Percentiles rank a stretch among this genome's conserved stretches.
Conservation (phyloP, 2,329 filamentous ascomycete genomes). For the Passalora sequoiae region DNA sequence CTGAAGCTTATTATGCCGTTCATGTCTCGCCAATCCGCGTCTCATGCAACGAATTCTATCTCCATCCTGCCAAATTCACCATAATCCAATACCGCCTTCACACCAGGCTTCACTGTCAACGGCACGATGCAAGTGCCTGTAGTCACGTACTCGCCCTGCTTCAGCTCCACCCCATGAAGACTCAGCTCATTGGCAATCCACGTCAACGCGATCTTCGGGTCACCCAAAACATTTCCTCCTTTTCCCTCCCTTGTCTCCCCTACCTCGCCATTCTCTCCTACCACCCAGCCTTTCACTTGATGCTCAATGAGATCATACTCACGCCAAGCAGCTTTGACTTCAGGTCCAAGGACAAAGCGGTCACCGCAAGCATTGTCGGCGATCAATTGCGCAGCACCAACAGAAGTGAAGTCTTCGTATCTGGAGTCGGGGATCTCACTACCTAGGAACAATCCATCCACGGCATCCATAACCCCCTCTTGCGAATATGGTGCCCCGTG, state of each 20-base stretch:
- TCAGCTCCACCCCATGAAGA: not conserved
- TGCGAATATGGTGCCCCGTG: not conserved
- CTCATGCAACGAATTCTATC: not conserved
- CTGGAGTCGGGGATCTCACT: not conserved
- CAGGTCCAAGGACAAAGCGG: not conserved
- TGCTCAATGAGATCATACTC: not conserved
- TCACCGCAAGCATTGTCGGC: not conserved
- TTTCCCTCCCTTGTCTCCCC: not conserved
- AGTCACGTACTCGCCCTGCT: not conserved
- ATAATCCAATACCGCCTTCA: not conserved
- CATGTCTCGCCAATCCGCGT: too few relatives aligned
- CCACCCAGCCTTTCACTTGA: not conserved
- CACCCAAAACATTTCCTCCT: not conserved
- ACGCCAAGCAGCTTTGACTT: not conserved
- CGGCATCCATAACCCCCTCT: not conserved
- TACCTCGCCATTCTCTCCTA: not conserved
- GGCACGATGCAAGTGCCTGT: constrained; percentile 1
- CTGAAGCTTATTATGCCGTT: too few relatives aligned
- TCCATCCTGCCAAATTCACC: not conserved
- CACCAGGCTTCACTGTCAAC: constrained; percentile 1
- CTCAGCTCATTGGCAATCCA: constrained; percentile 4
- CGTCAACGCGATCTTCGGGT: constrained; percentile 2
- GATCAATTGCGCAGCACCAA: not conserved
- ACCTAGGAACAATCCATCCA: not conserved
- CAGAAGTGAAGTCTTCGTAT: not conserved